Evolutionary conservation across 805 yeast genomes (phyloP).

Genomic region (Myxozyma monticola): DNA sequence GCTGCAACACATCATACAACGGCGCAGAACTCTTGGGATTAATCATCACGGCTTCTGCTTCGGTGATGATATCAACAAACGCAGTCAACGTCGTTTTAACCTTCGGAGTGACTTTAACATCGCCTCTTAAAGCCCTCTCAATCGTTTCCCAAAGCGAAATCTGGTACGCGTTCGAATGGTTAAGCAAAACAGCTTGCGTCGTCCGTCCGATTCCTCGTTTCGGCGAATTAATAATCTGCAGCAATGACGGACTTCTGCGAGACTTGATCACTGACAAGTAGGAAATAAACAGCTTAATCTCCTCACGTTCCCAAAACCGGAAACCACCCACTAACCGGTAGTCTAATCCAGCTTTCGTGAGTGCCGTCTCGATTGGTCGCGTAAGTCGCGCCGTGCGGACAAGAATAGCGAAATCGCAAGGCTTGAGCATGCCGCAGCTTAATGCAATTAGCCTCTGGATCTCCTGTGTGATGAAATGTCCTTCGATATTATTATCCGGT

Average conservation of each 20-base stretch:
- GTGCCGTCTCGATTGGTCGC: conserved; percentile 61
- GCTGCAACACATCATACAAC: conserved; percentile 6
- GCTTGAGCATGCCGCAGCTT: conserved; percentile 47
- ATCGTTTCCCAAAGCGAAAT: conserved; percentile 24
- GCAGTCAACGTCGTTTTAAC: background rate
- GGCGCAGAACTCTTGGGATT: too few relatives aligned
- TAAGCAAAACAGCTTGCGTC: conserved; percentile 43
- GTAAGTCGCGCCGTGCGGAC: conserved; percentile 66
- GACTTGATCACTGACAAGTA: conserved; percentile 63
- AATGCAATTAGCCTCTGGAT: conserved; percentile 50
- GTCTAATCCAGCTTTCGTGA: conserved; percentile 58
- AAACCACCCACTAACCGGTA: conserved; percentile 69
- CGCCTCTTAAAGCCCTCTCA: conserved; percentile 13
- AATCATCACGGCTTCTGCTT: conserved; percentile 9
- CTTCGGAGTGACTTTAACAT: conserved; percentile 8
- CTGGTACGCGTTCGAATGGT: conserved; percentile 15
- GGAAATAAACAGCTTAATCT: conserved; percentile 62
- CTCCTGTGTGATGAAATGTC: conserved; percentile 57
- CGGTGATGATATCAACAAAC: conserved; percentile 15
- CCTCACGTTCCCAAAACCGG: conserved; percentile 78
- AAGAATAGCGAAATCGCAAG: conserved; percentile 69
- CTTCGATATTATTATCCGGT: conserved; percentile 53
- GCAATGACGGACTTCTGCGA: conserved; percentile 60
- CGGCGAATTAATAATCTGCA: conserved; percentile 60
- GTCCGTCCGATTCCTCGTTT: conserved; percentile 67